phyloP scores from a whole-genome alignment of 495 filamentous ascomycete genomes.

The Astrothelium macrocarpum region DNA sequence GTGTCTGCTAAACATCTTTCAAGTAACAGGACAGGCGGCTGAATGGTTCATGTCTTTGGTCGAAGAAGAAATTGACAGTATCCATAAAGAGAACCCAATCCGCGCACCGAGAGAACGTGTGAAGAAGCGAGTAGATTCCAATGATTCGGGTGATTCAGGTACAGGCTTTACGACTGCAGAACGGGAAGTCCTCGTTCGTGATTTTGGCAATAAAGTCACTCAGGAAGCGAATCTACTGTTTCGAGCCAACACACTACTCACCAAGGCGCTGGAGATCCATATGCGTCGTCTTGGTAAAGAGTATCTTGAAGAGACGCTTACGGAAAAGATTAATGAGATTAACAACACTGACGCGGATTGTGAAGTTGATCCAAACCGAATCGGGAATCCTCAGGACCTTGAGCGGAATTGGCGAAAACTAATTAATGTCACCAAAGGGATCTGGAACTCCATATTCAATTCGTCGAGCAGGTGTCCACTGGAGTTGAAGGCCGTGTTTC shows the following conservation, averaged over 20 bases:
- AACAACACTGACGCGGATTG: conserved; percentile 82
- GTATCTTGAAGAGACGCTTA: conserved; percentile 80
- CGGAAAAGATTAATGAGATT: conserved; percentile 77
- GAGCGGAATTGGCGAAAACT: conserved; percentile 76
- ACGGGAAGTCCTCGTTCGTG: conserved; percentile 52
- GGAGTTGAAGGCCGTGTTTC: conserved; percentile 78
- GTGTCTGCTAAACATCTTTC: conserved; percentile 85
- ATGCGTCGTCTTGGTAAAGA: conserved; percentile 93
- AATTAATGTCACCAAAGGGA: conserved; percentile 61
- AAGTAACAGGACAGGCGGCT: conserved; percentile 77
- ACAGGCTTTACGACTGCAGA: conserved; percentile 35
- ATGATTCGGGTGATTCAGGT: conserved; percentile 58
- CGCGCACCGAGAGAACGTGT: conserved; percentile 56
- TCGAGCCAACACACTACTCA: conserved; percentile 87
- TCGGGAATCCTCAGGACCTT: conserved; percentile 62
- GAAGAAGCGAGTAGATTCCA: conserved; percentile 59
- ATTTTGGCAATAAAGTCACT: conserved; percentile 50
- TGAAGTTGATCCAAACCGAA: conserved; percentile 81
- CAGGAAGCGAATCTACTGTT: conserved; percentile 92
- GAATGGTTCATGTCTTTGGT: conserved; percentile 91
- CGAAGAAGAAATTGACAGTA: conserved; percentile 93
- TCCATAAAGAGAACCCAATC: conserved; percentile 64
- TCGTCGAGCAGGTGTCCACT: conserved; percentile 67
- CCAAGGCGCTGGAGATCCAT: conserved; percentile 85
- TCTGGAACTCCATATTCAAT: conserved; percentile 74